Percentiles rank a stretch among this genome's conserved stretches.
phyloP scores from a whole-genome alignment of 2,329 filamentous ascomycete genomes.

The Colletotrichum karsti region DNA sequence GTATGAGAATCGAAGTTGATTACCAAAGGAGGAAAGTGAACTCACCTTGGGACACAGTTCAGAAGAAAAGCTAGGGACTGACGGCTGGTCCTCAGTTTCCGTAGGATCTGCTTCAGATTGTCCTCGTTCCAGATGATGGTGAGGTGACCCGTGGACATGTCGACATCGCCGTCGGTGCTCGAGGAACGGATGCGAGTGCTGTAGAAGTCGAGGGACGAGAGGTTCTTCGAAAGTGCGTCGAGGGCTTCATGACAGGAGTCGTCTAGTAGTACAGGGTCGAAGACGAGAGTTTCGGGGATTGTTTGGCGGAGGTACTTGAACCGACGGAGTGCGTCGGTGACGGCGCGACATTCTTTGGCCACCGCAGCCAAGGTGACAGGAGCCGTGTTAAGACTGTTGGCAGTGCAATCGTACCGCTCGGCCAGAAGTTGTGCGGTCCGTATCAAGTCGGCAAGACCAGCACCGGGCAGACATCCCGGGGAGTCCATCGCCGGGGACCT shows the following conservation, averaged over 20 bases:
- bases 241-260: constrained; percentile 22
- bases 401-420: constrained; percentile 3
- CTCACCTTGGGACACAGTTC: constrained; percentile 27
- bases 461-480: constrained; percentile 28
- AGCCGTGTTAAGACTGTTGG: constrained; percentile 31
- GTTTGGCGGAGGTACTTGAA: constrained; percentile 16
- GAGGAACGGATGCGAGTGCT: constrained; percentile 19
- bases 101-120: constrained; percentile 13
- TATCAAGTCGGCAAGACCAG: constrained; percentile 19
- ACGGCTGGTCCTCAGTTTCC: constrained; percentile 15
- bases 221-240: constrained; percentile 8
- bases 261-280: constrained; percentile 19
- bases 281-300: constrained; percentile 4
- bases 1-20: not conserved
- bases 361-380: constrained; percentile 31
- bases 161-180: constrained; percentile 14
- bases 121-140: constrained; percentile 33
- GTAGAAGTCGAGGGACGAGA: constrained; percentile 17
- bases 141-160: constrained; percentile 15
- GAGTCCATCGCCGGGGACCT: constrained; percentile 25
- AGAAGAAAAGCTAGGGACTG: constrained; percentile 26
- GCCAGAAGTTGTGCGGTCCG: constrained; percentile 13
- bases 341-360: constrained; percentile 29
- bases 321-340: constrained; percentile 19
- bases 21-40: not conserved